These are phyloP conservation scores for Talaromyces thailandensis DNA, from an alignment of 495 filamentous ascomycete species.

Conservation along the genomic window DNA sequence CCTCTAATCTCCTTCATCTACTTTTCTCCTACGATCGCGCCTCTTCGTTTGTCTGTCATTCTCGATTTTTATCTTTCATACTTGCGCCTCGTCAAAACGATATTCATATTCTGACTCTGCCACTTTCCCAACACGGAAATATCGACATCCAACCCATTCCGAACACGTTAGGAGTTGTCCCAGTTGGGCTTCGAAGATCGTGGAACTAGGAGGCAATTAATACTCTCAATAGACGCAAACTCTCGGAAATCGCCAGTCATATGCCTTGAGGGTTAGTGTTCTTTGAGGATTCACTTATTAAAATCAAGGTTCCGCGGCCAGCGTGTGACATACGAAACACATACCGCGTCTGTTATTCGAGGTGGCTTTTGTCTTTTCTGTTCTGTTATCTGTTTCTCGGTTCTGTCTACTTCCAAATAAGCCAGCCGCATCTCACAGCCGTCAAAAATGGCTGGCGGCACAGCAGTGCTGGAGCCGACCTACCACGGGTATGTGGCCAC, in stretches of 20 bases:
- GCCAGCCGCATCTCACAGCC: constrained; percentile 3
- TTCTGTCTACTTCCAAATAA: background rate
- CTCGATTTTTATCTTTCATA: background rate
- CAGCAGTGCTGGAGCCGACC: constrained; percentile 44
- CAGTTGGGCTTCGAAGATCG: background rate
- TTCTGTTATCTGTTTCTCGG: constrained; percentile 4
- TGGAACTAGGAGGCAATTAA: background rate
- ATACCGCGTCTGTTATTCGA: background rate
- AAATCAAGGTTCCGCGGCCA: background rate
- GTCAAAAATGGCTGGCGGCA: constrained; percentile 36
- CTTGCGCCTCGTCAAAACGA: background rate
- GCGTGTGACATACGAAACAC: background rate
- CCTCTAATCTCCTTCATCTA: background rate
- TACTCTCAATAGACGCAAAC: background rate
- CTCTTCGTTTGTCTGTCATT: background rate
- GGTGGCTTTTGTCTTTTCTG: background rate
- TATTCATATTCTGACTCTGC: background rate
- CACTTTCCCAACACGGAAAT: background rate
- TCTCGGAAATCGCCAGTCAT: background rate
- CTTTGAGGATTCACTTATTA: background rate
- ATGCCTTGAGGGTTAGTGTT: background rate
- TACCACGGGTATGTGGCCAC: constrained; percentile 59
- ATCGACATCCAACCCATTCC: background rate
- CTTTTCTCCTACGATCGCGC: background rate
- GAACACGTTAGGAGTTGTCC: background rate